A percentile compares a stretch with the other conserved stretches of the same genome.
Evolutionary conservation across 1,139 yeast species (phyloP).

Genomic region (Hemisphaericaspora lyxosophila): DNA sequence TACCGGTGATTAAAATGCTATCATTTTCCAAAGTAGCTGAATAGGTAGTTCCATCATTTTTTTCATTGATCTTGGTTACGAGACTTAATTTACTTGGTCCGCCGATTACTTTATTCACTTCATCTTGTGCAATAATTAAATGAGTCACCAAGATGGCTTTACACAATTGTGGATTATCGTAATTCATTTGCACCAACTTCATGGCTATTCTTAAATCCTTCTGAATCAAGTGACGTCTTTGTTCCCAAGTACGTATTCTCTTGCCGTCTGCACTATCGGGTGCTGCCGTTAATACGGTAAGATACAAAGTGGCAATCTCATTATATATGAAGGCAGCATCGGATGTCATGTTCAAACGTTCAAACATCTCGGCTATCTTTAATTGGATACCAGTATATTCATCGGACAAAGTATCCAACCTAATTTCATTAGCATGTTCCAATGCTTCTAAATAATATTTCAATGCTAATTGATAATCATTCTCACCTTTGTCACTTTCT

Average conservation of each 20-base stretch:
- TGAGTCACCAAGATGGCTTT: conserved; percentile 65
- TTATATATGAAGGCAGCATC: conserved; percentile 68
- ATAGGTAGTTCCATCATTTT: conserved; percentile 8
- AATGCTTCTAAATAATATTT: conserved; percentile 63
- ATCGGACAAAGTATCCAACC: conserved; percentile 48
- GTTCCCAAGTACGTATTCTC: conserved; percentile 24
- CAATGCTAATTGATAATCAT: conserved; percentile 65
- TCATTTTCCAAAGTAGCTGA: conserved; percentile 19
- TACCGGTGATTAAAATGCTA: conserved; percentile 19
- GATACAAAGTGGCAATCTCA: conserved; percentile 64
- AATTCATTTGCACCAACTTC: conserved; percentile 61
- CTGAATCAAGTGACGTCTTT: conserved; percentile 62
- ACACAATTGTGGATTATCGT: conserved; percentile 49
- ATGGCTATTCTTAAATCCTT: conserved; percentile 70
- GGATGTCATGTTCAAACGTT: conserved; percentile 54
- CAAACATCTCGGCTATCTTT: conserved; percentile 85
- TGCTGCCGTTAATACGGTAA: conserved; percentile 51
- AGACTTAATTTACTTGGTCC: conserved; percentile 8
- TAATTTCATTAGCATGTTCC: conserved; percentile 39
- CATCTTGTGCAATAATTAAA: conserved; percentile 62
- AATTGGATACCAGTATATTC: conserved; percentile 76
- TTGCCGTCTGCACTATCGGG: conserved; percentile 22
- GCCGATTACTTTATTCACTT: conserved; percentile 19
- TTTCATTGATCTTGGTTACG: conserved; percentile 7
- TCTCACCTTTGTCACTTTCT: conserved; percentile 70